These are phyloP conservation scores for Petrea volubilis DNA, from an alignment of 257 asterid genomes.

Conservation along the genomic window DNA sequence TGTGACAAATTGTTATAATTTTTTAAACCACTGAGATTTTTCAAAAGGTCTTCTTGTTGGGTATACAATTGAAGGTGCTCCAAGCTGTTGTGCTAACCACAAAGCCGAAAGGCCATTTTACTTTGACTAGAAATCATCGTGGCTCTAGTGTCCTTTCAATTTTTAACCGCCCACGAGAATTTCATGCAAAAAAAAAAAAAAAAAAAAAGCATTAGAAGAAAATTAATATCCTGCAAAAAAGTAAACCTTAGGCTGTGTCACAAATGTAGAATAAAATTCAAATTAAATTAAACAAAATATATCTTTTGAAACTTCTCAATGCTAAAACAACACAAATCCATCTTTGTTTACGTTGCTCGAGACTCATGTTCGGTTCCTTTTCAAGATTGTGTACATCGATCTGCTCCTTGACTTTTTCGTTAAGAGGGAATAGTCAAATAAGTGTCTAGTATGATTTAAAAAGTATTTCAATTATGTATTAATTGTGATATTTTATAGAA, in stretches of 20 bases:
- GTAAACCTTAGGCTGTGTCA: background rate
- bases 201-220: background rate
- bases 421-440: too few relatives aligned
- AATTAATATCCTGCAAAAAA: background rate
- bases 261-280: background rate
- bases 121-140: background rate
- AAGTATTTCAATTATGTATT: too few relatives aligned
- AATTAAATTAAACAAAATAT: background rate
- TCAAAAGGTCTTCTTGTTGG: background rate
- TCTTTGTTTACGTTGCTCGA: too few relatives aligned
- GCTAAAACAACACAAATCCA: too few relatives aligned
- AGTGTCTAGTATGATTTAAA: too few relatives aligned
- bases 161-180: background rate
- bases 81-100: conserved; percentile 13
- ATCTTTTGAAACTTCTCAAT: too few relatives aligned
- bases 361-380: too few relatives aligned
- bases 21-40: background rate
- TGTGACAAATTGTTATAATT: background rate
- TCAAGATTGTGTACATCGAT: too few relatives aligned
- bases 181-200: background rate
- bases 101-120: background rate
- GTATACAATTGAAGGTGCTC: background rate
- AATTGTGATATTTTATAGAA: too few relatives aligned
- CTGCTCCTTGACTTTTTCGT: too few relatives aligned
- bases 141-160: background rate